Conservation (phyloP, 2,329 filamentous ascomycete genomes). For the Aureobasidium melanogenum region DNA sequence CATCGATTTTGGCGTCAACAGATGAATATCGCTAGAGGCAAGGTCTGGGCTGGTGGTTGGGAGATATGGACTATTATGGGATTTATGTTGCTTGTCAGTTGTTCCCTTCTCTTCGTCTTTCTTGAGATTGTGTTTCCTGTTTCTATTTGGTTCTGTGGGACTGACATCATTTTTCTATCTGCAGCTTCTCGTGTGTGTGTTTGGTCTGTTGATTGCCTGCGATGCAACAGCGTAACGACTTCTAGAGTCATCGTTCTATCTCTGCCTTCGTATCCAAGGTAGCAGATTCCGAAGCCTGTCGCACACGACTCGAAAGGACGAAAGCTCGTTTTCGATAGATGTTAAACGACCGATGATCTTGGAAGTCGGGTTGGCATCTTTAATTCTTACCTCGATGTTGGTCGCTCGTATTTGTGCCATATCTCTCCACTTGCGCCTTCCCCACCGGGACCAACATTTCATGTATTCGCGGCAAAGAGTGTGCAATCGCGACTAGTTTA, state of each 20-base stretch:
- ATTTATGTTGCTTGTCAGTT: conserved; percentile 40
- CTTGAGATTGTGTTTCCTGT: conserved; percentile 9
- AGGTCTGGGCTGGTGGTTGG: conserved; percentile 50
- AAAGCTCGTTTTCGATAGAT: not conserved
- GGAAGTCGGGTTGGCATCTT: not conserved
- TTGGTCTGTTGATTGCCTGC: conserved; percentile 18
- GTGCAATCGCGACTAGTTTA: not conserved
- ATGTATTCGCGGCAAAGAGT: not conserved
- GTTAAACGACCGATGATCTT: not conserved
- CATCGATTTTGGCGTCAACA: conserved; percentile 55
- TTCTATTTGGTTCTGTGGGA: not conserved
- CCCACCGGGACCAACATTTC: not conserved
- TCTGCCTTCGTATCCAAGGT: not conserved
- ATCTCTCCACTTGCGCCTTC: not conserved
- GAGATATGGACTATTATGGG: conserved; percentile 44
- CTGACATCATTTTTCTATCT: not conserved
- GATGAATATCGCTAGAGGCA: conserved; percentile 48
- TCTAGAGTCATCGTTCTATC: not conserved
- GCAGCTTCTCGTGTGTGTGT: conserved; percentile 17
- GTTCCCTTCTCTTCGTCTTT: not conserved
- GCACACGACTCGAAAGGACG: not conserved
- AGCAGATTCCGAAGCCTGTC: not conserved
- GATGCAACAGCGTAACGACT: conserved; percentile 9
- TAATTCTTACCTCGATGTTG: not conserved
- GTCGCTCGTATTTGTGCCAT: not conserved